These are phyloP conservation scores for Cercospora sp. DNA, from an alignment of 2,329 filamentous ascomycete genomes.

Conservation along the genomic window DNA sequence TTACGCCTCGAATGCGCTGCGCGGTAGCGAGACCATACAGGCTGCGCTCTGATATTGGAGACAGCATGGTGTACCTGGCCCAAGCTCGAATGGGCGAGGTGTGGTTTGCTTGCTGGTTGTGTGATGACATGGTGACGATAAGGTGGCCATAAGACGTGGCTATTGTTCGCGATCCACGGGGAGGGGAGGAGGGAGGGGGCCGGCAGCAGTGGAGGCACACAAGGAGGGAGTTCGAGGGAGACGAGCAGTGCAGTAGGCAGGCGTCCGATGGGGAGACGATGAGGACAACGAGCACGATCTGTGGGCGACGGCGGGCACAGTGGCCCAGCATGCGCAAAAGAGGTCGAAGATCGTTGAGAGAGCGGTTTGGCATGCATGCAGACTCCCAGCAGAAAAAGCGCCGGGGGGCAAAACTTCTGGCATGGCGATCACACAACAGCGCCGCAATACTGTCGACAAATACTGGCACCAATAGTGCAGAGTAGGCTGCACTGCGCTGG, in stretches of 20 bases:
- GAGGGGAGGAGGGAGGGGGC: background rate
- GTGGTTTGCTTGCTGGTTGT: background rate
- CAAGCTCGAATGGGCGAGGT: slow-evolving; percentile 10
- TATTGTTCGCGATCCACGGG: background rate
- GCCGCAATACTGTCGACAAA: background rate
- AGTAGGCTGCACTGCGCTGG: background rate
- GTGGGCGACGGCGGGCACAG: background rate
- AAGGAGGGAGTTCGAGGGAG: background rate
- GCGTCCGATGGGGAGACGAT: background rate
- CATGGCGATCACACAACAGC: slow-evolving; percentile 1
- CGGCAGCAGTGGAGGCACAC: background rate
- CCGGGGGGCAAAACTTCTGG: slow-evolving; percentile 1
- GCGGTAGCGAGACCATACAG: slow-evolving; percentile 14
- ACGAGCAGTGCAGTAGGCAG: background rate
- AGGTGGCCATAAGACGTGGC: slow-evolving; percentile 3
- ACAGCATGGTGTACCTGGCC: slow-evolving; percentile 12
- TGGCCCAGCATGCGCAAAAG: background rate
- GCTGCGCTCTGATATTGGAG: background rate
- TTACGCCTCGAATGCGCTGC: slow-evolving; percentile 9
- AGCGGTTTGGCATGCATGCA: background rate
- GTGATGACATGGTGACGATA: slow-evolving; percentile 18
- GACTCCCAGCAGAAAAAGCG: background rate
- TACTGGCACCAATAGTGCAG: background rate
- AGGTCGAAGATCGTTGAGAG: slow-evolving; percentile 6
- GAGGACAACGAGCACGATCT: background rate